Evolutionary conservation across 2,329 filamentous ascomycete genomes (phyloP), one percentile per base, ranked within the genome.

Genomic region (Graphilbum fragrans): DNA sequence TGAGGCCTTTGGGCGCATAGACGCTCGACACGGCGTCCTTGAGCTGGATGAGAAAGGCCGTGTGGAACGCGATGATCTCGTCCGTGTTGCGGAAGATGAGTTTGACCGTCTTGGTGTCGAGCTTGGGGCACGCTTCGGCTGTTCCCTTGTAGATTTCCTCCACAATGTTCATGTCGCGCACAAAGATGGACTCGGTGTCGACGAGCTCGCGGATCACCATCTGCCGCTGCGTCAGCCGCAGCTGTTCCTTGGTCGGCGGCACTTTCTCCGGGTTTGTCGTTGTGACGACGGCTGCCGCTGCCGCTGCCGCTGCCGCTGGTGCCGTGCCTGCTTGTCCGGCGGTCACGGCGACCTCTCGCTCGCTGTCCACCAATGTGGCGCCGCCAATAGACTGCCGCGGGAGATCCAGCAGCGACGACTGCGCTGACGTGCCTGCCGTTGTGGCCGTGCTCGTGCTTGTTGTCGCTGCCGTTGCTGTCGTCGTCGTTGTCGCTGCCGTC

Each of bases 61-160:
- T 81, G 33, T 93, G 88, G 52, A 98, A 95, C 23, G 77, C 73
- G 46, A 94, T 86, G 42, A 98, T 80, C 52, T 94, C 83, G 52
- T 92, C 84, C 4, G 84, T 88, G 55, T 98, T 98, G 47, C 86
- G 82, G 59, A 98, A 98, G 16, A 98, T 77, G 12, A 84, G 71
- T 56, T 88, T 94, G 52, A 93, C 80, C 47, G 94, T 94, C 48
- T 90, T 84, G 34, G 75, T 66, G 35, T 83, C 85, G 22, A 95
- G 73, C 48, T 86, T 77, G 9, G 86, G 77, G 42, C 84, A 87
- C 11, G 83, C 82, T 50, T 83, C 79, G 1, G 86, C 85, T 1
- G 92, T 96, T 35, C 86, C 87, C 60, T 93, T 94, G 69, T 96
- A 98, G 41, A 98, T 96, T 55, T 96, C 88, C 54, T 94, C 86